Evolutionary conservation across 2,329 filamentous ascomycete genomes (phyloP).

Genomic region (Hypoxylon sp.): DNA sequence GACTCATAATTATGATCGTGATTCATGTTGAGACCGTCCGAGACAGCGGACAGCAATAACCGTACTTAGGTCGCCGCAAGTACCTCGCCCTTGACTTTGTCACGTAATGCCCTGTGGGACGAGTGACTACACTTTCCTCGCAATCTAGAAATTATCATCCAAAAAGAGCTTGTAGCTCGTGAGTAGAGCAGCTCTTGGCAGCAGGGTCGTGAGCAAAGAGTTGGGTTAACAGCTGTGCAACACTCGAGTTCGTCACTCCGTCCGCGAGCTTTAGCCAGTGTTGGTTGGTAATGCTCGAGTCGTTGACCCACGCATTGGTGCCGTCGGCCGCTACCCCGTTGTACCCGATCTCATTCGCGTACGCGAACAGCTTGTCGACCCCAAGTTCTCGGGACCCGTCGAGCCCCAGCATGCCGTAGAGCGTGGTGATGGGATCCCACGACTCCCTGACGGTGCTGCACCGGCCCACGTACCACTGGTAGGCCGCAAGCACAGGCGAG

Average conservation of each 20-base stretch:
- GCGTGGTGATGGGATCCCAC: conserved; percentile 54
- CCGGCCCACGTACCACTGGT: conserved; percentile 51
- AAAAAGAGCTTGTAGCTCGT: background rate
- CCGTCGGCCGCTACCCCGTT: conserved; percentile 52
- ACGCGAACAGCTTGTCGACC: conserved; percentile 47
- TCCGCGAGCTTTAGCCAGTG: conserved; percentile 49
- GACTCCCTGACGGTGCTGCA: conserved; percentile 44
- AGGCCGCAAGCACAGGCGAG: conserved; percentile 51
- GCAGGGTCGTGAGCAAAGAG: conserved; percentile 20
- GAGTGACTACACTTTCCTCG: no score
- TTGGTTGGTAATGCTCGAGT: conserved; percentile 48
- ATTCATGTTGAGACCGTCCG: background rate
- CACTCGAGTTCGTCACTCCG: conserved; percentile 27
- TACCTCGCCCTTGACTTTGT: no score
- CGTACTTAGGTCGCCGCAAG: no score
- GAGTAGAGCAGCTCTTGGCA: conserved; percentile 13
- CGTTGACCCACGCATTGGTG: conserved; percentile 53
- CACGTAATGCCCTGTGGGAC: no score
- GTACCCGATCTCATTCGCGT: conserved; percentile 50
- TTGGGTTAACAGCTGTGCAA: conserved; percentile 10
- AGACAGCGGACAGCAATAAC: no score
- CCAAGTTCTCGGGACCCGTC: conserved; percentile 37
- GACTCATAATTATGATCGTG: no score
- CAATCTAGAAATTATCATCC: background rate
- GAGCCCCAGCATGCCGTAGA: conserved; percentile 51